Percentiles rank a stretch among this genome's conserved stretches.
These are phyloP conservation scores for Arachis stenosperma DNA, from an alignment of 306 rosid genomes.

Conservation along the genomic window DNA sequence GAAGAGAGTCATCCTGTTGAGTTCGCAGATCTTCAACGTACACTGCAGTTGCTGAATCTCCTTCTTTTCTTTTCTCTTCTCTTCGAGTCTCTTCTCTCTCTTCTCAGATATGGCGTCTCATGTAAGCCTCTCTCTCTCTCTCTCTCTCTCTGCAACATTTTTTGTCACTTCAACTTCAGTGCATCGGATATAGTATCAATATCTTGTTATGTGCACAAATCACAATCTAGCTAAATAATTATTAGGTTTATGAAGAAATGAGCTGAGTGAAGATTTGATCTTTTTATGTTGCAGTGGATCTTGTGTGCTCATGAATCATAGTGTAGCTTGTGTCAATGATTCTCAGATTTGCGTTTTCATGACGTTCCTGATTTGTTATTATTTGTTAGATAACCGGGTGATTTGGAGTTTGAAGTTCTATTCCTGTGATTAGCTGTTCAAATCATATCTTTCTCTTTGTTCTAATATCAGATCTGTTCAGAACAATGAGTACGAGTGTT, in stretches of 20 bases:
- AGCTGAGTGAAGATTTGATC: slow-evolving; percentile 1
- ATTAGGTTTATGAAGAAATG: not conserved
- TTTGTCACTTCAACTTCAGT: slow-evolving; percentile 2
- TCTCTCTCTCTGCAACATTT: not conserved
- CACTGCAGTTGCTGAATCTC: not conserved
- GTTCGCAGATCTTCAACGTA: slow-evolving; percentile 28
- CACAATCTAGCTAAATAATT: slow-evolving; percentile 2
- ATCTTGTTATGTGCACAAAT: slow-evolving; percentile 9
- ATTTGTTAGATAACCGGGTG: slow-evolving; percentile 26
- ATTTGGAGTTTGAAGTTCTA: slow-evolving; percentile 6
- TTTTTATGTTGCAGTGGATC: slow-evolving; percentile 28
- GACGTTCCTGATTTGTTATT: slow-evolving; percentile 22
- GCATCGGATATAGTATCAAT: not conserved
- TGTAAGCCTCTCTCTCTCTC: slow-evolving; percentile 30
- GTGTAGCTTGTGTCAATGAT: not conserved
- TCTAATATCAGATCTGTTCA: slow-evolving; percentile 26
- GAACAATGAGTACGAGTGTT: not conserved
- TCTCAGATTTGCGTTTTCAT: slow-evolving; percentile 20
- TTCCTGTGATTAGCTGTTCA: not conserved
- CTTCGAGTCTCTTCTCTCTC: not conserved
- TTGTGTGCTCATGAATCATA: not conserved
- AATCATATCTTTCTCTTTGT: not conserved
- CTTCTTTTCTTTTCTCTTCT: not conserved
- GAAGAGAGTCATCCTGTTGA: not conserved
- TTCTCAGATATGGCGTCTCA: slow-evolving; percentile 44